Base-by-base conservation (phyloP, 495 filamentous ascomycete species). In the Annulohypoxylon maeteangense region DNA sequence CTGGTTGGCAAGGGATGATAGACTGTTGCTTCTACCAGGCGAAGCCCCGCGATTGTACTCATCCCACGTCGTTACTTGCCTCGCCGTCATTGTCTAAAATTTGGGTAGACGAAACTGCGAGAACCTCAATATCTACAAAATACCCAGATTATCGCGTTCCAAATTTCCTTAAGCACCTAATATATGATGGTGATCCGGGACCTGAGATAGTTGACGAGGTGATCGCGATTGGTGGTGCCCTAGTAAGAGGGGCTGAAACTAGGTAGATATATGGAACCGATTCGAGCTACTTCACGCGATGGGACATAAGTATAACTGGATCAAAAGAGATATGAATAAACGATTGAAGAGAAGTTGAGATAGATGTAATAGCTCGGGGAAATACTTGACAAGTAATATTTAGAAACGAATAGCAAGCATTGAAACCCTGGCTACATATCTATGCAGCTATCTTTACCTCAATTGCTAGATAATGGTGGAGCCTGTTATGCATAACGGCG, bases 61-160 rank as follows among this genome's bases (percentile, higher is more conserved):
- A 71, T 85, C 84, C 86, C 86, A 89, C 54, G 78, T 87, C 18
- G 83, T 77, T 11, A 85, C 85, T 70, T 83, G 84, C 67, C 79
- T 78, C 61, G 71, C 62, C 63, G 67, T 34, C 72, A 74, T 78
- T 42, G 65, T 51, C 54, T 42, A 16, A 60, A 53, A 34, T 1
- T 40, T n/a, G 36, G 44, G 36, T 6, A 7, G 23, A 34, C 14
- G 31, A n/a, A 48, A 31, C 20, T 55, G 44, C 18, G 18, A 54
- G 38, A 54, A 40, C 25, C 12, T 20, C 5, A 40, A 18, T 23
- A 40, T 40, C 36, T 40, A 42, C 27, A 6, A 45, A 23, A 8
- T 34, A 62, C 25, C 23, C 10, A 16, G 31, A 59, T 31, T 32
- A 12, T 34, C 25, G 27, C 23, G 32, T 42, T 11, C 1, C 55